Base-by-base conservation (phyloP, 495 filamentous ascomycete species). In the Aspergillus baeticus region DNA sequence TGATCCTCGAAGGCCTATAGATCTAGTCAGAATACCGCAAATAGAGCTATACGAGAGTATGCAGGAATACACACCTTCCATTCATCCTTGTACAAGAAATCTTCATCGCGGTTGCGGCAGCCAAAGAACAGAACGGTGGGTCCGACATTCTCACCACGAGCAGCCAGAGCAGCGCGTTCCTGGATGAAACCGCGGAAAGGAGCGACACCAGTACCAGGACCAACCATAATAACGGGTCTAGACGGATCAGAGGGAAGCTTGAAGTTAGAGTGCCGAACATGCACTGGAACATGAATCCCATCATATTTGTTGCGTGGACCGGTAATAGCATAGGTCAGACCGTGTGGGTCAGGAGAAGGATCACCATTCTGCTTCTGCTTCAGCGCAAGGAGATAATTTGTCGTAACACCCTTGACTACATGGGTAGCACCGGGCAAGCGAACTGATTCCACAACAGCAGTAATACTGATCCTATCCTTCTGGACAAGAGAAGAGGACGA, bases 181-280 rank as follows among this genome's bases (percentile, higher is more conserved):
- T 97, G 93, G 11, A 98, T 83, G 69, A 99, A 99, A 7, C 83
- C 94, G 61, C 94, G 82, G 84, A 99, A 96, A 13, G 94, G 94
- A 10, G 94, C 94, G 41, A 98, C 94, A 78, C 94, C 94, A 55
- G 95, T 97, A 64, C 94, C 94, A 17, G 94, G 94, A 33, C 94
- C 94, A 67, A 99, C 82, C 85, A 96, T 90, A 70, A 99, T 94
- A 58, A 99, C 79, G 18, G 94, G 94, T 73, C 91, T 93, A 17
- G 89, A 82, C 6, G 94, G 92, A 62, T 99, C 94, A 35, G 93
- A 96, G 33, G 94, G 94, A 20, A 99, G 82, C 75, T 97, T 97
- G 84, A 99, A 99, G 77, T 99, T 99, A 43, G 94, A 99, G 77
- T 96, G 92, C 53, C 94, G 90, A 47, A 98, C 85, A 70, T 98